Evolutionary conservation across 768 basidiomycete species (phyloP).

Genomic region (Mrakia hoshinonis): DNA sequence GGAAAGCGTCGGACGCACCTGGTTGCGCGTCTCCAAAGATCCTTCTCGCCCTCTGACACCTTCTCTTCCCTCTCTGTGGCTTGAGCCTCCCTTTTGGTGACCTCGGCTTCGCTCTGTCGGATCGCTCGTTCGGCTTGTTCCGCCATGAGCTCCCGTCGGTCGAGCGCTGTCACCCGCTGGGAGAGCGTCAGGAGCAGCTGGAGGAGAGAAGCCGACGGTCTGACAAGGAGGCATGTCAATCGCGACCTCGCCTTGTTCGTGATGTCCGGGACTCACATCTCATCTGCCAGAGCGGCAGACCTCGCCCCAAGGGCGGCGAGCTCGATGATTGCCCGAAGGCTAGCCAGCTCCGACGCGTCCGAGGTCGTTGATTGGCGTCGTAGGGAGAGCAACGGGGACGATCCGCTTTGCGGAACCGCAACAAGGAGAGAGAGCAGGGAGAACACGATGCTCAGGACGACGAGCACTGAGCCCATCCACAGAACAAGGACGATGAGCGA

Average conservation of each 20-base stretch:
- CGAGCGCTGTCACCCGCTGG: neutral
- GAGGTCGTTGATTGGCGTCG: neutral
- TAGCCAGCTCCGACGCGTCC: neutral
- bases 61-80: neutral
- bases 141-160: neutral
- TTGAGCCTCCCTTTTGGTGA: neutral
- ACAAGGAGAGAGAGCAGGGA: neutral
- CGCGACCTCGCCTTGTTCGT: neutral
- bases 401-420: neutral
- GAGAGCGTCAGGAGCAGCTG: neutral
- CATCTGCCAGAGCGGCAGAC: no score
- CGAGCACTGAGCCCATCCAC: neutral
- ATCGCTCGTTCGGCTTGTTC: neutral
- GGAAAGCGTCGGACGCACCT: no score
- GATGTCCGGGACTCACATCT: no score
- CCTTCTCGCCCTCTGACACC: neutral
- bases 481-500: conserved; percentile 1
- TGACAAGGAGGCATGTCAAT: neutral
- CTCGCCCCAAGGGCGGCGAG: neutral
- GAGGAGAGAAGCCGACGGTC: neutral
- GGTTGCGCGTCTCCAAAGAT: no score
- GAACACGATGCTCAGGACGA: neutral
- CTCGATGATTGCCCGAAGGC: neutral
- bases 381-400: neutral
- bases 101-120: neutral